These are phyloP conservation scores for Picea abies DNA, from an alignment of 83 land plant species.

Conservation along the genomic window DNA sequence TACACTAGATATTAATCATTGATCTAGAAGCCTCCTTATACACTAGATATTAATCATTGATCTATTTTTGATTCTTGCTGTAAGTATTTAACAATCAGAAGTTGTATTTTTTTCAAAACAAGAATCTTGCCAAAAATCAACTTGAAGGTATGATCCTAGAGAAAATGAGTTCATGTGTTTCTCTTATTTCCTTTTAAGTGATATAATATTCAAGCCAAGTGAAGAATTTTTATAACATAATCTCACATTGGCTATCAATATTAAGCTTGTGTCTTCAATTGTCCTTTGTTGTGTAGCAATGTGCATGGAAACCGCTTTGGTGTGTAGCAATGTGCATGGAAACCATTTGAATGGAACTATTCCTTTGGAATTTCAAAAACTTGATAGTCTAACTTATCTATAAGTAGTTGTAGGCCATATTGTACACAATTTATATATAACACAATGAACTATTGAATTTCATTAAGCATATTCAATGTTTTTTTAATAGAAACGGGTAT, in stretches of 20 bases:
- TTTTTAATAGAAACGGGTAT: too few relatives aligned
- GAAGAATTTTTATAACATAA: too few relatives aligned
- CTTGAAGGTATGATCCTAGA: slow-evolving; percentile 77
- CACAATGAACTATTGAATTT: too few relatives aligned
- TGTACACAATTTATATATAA: slow-evolving; percentile 84
- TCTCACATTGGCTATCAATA: too few relatives aligned
- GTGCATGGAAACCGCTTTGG: background rate
- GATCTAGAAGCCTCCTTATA: background rate
- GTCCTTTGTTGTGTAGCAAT: too few relatives aligned
- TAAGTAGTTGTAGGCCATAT: too few relatives aligned
- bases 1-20: background rate
- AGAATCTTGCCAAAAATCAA: slow-evolving; percentile 71
- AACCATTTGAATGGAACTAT: slow-evolving; percentile 87
- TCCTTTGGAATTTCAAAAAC: slow-evolving; percentile 94
- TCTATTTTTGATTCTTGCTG: background rate
- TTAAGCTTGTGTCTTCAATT: too few relatives aligned
- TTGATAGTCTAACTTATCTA: slow-evolving; percentile 54
- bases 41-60: background rate
- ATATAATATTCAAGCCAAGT: too few relatives aligned
- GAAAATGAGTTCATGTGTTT: too few relatives aligned
- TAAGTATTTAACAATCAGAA: background rate
- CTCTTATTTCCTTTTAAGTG: too few relatives aligned
- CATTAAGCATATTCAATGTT: too few relatives aligned
- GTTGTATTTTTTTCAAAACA: slow-evolving; percentile 17
- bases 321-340: slow-evolving; percentile 85